These are phyloP conservation scores for Quercus rubra DNA, from an alignment of 306 rosid genomes.

Conservation along the genomic window DNA sequence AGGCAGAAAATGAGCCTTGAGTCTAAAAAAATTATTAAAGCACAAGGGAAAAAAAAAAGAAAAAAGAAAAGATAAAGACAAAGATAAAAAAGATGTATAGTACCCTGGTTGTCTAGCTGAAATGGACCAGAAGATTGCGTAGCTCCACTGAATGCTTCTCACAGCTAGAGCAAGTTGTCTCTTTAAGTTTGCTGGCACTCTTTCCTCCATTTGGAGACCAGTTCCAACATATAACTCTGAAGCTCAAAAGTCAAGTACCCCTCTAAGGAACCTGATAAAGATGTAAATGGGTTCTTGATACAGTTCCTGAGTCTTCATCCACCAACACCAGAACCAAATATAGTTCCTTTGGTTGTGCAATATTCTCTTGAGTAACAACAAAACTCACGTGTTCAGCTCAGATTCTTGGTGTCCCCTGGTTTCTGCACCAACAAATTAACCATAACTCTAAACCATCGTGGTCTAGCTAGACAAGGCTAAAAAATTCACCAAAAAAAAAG, in stretches of 20 bases:
- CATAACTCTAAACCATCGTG: slow-evolving; percentile 4
- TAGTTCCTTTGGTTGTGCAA: not conserved
- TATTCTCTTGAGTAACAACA: not conserved
- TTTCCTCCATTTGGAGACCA: slow-evolving; percentile 25
- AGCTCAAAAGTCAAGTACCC: slow-evolving; percentile 2
- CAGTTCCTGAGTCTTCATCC: slow-evolving; percentile 11
- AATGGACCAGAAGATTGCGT: slow-evolving; percentile 73
- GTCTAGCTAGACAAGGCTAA: not conserved
- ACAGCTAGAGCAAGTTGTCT: slow-evolving; percentile 76
- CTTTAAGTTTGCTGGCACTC: slow-evolving; percentile 51
- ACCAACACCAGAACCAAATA: slow-evolving; percentile 17
- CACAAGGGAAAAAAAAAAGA: not conserved
- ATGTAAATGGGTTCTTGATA: not conserved
- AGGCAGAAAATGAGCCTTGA: not conserved
- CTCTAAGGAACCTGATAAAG: slow-evolving; percentile 7
- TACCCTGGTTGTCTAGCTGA: slow-evolving; percentile 65
- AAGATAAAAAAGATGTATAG: not conserved
- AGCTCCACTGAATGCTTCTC: slow-evolving; percentile 86
- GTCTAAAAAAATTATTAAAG: not conserved
- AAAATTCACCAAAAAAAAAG: not conserved
- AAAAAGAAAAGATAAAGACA: not conserved
- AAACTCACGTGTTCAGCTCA: slow-evolving; percentile 10
- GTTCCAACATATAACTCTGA: slow-evolving; percentile 22
- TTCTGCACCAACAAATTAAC: slow-evolving; percentile 1
- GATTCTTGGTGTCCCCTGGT: slow-evolving; percentile 1